Evolutionary conservation across 306 rosid species (phyloP), one percentile per base, ranked within the genome.

Genomic region (Dalbergia cochinchinensis): DNA sequence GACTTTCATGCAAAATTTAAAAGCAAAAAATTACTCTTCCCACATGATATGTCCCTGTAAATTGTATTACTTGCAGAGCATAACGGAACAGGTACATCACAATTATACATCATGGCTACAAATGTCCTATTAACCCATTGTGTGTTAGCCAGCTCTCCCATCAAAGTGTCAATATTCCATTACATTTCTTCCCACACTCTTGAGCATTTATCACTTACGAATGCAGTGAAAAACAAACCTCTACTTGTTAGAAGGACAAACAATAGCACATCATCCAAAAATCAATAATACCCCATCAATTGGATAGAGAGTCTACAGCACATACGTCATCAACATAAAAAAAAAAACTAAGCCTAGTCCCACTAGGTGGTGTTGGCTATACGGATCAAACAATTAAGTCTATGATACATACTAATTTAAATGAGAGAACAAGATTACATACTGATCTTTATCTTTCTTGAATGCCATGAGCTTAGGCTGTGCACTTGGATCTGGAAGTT

Each of bases 401-500:
- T 14, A 50, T 5, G 16, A 1, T 42, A 42, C 47, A 58, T 26
- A 54, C 5, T 50, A 54, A 44, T 35, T 31, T 64, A 45, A 78
- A 81, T 35, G 66, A 51, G 37, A 58, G 73, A 19, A 75, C 61
- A 73, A 68, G 80, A 82, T 37, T 11, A 85, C 98, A 14, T 95
- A 93, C 99, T 89, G 97, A 77, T 95, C 98, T 82, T 87, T 91
- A 51, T 95, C 99, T 77, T 88, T 95, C 89, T 86, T 89, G 87
- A 89, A 72, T 3, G 98, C 86, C 98, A 91, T 88, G 45, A 95
- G 97, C 91, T 95, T 95, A 14, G 99, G 99, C 78, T 95, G 99
- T 69, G 99, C 99, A 87, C 97, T 89, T 53, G 94, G 94, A 86
- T 95, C 99, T 16, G 98, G 99, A 79, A 95, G 99, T 78, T 95